These are phyloP conservation scores for Globisporangium nagaii DNA, from an alignment of 352 stramenopile species.

Conservation along the genomic window DNA sequence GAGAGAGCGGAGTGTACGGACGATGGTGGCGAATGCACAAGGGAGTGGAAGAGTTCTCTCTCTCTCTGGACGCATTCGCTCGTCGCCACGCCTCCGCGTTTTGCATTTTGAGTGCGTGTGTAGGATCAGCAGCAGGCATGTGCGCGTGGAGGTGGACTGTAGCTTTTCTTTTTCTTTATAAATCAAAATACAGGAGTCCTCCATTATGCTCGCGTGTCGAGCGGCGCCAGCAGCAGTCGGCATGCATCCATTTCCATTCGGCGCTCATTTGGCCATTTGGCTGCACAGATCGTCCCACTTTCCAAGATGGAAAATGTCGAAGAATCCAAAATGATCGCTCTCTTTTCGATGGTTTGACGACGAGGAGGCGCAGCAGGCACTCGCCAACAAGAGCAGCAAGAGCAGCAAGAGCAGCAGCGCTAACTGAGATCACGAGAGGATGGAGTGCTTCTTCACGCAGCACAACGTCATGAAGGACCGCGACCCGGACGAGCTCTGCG, in stretches of 20 bases:
- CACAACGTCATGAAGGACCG: slow-evolving; percentile 72
- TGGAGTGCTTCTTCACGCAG: slow-evolving; percentile 81
- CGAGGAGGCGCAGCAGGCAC: background rate
- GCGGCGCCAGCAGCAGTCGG: background rate
- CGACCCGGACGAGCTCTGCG: slow-evolving; percentile 53
- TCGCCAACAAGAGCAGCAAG: slow-evolving; percentile 4
- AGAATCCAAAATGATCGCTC: background rate
- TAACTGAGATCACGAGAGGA: no score
- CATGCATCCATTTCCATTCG: background rate
- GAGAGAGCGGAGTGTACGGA: slow-evolving; percentile 1
- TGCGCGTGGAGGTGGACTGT: background rate
- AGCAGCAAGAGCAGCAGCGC: no score
- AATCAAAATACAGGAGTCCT: slow-evolving; percentile 5
- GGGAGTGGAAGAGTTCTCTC: background rate
- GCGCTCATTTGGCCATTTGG: background rate
- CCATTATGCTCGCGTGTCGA: background rate
- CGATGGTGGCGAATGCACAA: background rate
- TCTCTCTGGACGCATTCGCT: background rate
- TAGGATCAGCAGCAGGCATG: background rate
- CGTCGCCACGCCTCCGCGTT: background rate
- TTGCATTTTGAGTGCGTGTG: slow-evolving; percentile 7
- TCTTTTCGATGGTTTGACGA: no score
- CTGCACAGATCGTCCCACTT: background rate
- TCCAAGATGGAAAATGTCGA: background rate
- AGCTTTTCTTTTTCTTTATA: slow-evolving; percentile 9